phyloP scores from a whole-genome alignment of 1,284 basidiomycete species.

The Lentinula novae-zelandiae region DNA sequence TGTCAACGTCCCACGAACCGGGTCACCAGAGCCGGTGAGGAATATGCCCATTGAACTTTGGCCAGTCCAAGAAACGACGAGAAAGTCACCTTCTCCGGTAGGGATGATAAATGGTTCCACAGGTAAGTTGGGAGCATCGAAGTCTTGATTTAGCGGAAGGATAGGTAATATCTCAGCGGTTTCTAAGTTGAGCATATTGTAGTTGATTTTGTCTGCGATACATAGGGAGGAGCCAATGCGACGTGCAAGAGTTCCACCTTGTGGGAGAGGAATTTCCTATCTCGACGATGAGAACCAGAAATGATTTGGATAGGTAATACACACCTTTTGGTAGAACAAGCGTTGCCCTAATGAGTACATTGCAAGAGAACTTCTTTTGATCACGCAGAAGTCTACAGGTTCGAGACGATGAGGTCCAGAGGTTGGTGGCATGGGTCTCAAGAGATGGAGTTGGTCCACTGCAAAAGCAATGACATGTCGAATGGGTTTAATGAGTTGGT shows the following conservation, averaged over 20 bases:
- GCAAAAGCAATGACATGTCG: constrained; percentile 77
- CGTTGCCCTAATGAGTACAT: constrained; percentile 65
- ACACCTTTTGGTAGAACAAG: constrained; percentile 59
- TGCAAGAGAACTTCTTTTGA: constrained; percentile 67
- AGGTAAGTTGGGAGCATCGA: constrained; percentile 30
- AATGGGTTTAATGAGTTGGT: constrained; percentile 68
- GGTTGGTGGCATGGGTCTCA: constrained; percentile 43
- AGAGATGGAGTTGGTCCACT: constrained; percentile 76
- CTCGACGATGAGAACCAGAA: background rate
- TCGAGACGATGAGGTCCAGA: constrained; percentile 39
- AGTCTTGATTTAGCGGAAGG: constrained; percentile 72
- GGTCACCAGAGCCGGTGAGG: constrained; percentile 79
- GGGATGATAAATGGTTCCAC: constrained; percentile 63
- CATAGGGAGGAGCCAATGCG: constrained; percentile 69
- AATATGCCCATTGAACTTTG: constrained; percentile 79
- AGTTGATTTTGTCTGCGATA: constrained; percentile 67
- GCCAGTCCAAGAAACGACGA: constrained; percentile 77
- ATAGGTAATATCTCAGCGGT: constrained; percentile 65
- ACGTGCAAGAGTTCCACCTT: constrained; percentile 57
- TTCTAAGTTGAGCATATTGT: constrained; percentile 77
- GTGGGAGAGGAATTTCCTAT: constrained; percentile 80
- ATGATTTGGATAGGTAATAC: background rate
- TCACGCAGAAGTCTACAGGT: constrained; percentile 74
- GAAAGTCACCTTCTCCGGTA: constrained; percentile 65
- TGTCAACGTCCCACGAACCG: constrained; percentile 83